A percentile compares a stretch with the other conserved stretches of the same genome.
phyloP scores from a whole-genome alignment of 2,329 filamentous ascomycete genomes.

The Penicillium psychrosexuale region DNA sequence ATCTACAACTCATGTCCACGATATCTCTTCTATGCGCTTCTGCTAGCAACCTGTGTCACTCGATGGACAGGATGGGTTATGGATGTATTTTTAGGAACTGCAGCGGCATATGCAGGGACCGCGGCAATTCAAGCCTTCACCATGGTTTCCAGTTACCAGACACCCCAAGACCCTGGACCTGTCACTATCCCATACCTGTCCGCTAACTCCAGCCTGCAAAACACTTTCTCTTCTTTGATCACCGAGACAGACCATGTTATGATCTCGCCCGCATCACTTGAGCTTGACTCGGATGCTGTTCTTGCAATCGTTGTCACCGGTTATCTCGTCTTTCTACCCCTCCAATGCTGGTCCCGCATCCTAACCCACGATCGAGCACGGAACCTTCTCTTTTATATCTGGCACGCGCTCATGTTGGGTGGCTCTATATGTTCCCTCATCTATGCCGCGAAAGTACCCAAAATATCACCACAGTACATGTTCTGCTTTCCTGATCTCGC shows the following conservation, averaged over 20 bases:
- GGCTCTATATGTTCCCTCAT: constrained; percentile 30
- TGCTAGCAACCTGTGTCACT: constrained; percentile 28
- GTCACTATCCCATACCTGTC: constrained; percentile 26
- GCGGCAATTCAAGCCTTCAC: constrained; percentile 35
- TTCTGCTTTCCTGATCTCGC: constrained; percentile 31
- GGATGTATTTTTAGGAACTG: constrained; percentile 32
- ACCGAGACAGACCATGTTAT: constrained; percentile 17
- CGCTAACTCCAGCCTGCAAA: constrained; percentile 12
- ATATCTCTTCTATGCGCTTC: constrained; percentile 34
- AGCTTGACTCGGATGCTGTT: constrained; percentile 34
- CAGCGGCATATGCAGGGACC: constrained; percentile 33
- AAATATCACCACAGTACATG: constrained; percentile 27
- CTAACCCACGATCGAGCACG: constrained; percentile 27
- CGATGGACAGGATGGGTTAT: constrained; percentile 33
- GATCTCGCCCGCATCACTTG: constrained; percentile 30
- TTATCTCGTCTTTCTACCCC: constrained; percentile 34
- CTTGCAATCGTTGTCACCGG: constrained; percentile 35
- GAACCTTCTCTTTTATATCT: constrained; percentile 28
- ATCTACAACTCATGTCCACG: constrained; percentile 33
- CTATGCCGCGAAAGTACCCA: constrained; percentile 19
- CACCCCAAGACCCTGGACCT: constrained; percentile 3
- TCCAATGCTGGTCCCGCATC: constrained; percentile 34
- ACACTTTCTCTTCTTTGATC: constrained; percentile 21
- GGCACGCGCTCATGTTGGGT: constrained; percentile 33
- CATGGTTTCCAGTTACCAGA: constrained; percentile 22